Conservation (phyloP, 2,329 filamentous ascomycete species). For the Trichoderma afroharzianum region DNA sequence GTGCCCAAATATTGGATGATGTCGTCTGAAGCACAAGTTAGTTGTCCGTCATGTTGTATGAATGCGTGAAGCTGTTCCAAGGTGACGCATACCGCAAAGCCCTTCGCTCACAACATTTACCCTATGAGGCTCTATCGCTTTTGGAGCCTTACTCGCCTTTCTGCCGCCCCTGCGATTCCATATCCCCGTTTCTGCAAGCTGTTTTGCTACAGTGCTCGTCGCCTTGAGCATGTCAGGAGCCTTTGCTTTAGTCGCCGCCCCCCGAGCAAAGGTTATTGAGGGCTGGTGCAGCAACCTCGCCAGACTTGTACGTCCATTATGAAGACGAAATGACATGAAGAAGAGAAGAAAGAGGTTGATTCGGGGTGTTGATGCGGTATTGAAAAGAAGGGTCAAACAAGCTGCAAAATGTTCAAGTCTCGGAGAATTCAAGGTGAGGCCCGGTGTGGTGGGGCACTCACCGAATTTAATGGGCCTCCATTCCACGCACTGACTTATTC, state of each 20-base stretch:
- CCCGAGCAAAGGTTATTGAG: constrained; percentile 8
- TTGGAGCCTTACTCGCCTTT: constrained; percentile 14
- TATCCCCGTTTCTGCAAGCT: constrained; percentile 27
- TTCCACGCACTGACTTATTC: not conserved
- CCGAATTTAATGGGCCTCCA: not conserved
- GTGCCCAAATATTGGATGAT: constrained; percentile 65
- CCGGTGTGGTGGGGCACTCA: constrained; percentile 3
- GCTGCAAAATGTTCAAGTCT: not conserved
- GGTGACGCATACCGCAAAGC: constrained; percentile 43
- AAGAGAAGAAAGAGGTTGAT: not conserved
- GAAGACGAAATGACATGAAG: constrained; percentile 19
- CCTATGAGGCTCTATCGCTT: constrained; percentile 33
- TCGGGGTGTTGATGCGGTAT: not conserved
- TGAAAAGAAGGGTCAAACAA: not conserved
- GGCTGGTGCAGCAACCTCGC: constrained; percentile 17
- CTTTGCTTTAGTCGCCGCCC: constrained; percentile 14
- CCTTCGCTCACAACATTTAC: constrained; percentile 51
- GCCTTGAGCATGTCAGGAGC: constrained; percentile 19
- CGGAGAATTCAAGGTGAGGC: constrained; percentile 4
- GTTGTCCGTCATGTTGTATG: no score
- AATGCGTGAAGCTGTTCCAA: not conserved
- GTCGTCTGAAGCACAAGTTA: constrained; percentile 51
- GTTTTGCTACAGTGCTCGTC: constrained; percentile 22
- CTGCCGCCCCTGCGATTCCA: constrained; percentile 24
- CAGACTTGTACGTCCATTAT: constrained; percentile 14